These are phyloP conservation scores for Pseudogymnoascus sp. DNA, from an alignment of 2,329 filamentous ascomycete species.

Conservation along the genomic window DNA sequence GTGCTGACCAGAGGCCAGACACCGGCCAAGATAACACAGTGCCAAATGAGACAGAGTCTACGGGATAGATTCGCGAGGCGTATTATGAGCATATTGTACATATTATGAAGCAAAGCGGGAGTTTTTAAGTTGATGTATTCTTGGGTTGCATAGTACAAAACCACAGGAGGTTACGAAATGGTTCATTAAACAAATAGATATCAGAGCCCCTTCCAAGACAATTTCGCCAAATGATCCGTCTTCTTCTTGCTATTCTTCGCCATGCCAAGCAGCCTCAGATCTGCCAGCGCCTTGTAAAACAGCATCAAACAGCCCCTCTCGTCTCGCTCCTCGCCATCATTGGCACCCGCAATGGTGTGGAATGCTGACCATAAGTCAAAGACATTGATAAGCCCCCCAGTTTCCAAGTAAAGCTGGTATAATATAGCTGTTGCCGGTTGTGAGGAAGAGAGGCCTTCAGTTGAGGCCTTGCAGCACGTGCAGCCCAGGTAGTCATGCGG, in stretches of 20 bases:
- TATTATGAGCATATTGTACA: background rate
- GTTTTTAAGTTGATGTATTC: background rate
- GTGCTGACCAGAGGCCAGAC: background rate
- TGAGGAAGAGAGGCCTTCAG: constrained; percentile 45
- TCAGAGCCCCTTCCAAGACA: constrained; percentile 67
- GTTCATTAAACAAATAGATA: constrained; percentile 6
- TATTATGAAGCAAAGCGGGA: background rate
- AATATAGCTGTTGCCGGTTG: constrained; percentile 64
- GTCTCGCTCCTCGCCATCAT: constrained; percentile 31
- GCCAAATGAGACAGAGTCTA: background rate
- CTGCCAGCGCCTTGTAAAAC: constrained; percentile 81
- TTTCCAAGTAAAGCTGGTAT: constrained; percentile 73
- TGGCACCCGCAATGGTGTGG: constrained; percentile 44
- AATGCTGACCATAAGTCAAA: constrained; percentile 76
- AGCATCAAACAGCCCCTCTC: constrained; percentile 57
- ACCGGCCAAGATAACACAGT: background rate
- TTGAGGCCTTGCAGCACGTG: constrained; percentile 50
- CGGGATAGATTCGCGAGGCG: background rate
- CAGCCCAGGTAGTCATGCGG: constrained; percentile 74
- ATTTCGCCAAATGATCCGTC: constrained; percentile 82
- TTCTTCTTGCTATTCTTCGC: constrained; percentile 87
- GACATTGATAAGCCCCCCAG: constrained; percentile 67
- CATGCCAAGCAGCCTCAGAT: constrained; percentile 77
- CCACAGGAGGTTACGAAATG: background rate
- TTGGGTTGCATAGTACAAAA: background rate